phyloP scores from a whole-genome alignment of 805 yeast genomes.

The Metschnikowia henanensis region DNA sequence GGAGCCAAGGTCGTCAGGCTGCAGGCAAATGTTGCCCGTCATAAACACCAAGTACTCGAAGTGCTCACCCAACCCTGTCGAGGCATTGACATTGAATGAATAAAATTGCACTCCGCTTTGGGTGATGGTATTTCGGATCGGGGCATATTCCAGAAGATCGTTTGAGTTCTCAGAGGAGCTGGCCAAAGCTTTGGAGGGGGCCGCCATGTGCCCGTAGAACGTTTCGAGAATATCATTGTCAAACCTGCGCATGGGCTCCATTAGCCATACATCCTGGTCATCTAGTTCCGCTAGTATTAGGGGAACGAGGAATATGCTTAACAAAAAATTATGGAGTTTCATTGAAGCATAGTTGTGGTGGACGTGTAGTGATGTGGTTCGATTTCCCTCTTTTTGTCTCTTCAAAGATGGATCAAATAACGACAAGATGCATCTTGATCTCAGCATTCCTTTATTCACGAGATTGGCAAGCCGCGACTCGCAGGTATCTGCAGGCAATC shows the following conservation, averaged over 20 bases:
- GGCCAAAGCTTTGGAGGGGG: not conserved
- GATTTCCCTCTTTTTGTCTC: no score
- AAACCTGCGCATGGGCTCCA: not conserved
- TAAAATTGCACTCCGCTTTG: constrained; percentile 42
- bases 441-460: no score
- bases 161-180: constrained; percentile 14
- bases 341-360: not conserved
- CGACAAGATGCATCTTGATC: no score
- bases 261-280: not conserved
- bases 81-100: constrained; percentile 44
- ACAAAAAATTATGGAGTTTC: not conserved
- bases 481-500: no score
- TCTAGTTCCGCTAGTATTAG: not conserved
- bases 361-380: no score
- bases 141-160: constrained; percentile 37
- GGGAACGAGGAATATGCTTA: not conserved
- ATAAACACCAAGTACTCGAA: constrained; percentile 49
- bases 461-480: no score
- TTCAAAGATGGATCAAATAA: no score
- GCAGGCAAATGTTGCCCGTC: constrained; percentile 50
- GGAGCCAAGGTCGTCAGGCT: constrained; percentile 26
- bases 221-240: not conserved
- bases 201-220: constrained; percentile 1
- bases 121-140: constrained; percentile 34
- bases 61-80: constrained; percentile 44